These are phyloP conservation scores for Rosa rugosa DNA, from an alignment of 306 rosid species.

Conservation along the genomic window DNA sequence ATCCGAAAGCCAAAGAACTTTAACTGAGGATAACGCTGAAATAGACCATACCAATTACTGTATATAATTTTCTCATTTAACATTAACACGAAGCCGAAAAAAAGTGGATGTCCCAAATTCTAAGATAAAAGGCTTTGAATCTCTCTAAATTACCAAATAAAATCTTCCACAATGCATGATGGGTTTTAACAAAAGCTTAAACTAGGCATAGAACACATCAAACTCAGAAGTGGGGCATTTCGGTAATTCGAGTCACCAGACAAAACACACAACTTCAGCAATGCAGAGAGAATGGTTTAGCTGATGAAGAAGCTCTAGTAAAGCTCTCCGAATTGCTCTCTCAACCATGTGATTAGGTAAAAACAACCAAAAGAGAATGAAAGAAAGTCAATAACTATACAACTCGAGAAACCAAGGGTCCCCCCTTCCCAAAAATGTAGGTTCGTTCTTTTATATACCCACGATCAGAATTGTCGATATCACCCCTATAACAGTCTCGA, in stretches of 20 bases:
- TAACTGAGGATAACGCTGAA: neutral
- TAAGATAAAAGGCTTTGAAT: neutral
- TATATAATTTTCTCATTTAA: neutral
- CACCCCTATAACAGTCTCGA: too few species aligned
- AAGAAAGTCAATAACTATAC: too few species aligned
- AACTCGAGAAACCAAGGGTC: too few species aligned
- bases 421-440: too few species aligned
- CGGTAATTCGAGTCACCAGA: neutral
- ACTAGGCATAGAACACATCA: neutral
- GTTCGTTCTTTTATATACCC: too few species aligned
- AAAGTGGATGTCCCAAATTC: neutral
- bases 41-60: neutral
- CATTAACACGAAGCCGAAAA: neutral
- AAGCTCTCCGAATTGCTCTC: slow-evolving; percentile 36
- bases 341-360: too few species aligned
- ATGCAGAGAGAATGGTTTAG: slow-evolving; percentile 24
- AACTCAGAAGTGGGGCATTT: neutral
- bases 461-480: too few species aligned
- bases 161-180: neutral
- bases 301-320: slow-evolving; percentile 29
- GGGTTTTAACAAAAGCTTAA: too few species aligned
- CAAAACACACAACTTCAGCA: neutral
- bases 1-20: neutral
- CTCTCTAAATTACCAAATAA: neutral
- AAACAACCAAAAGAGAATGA: too few species aligned